These are phyloP conservation scores for Aspergillus fijiensis DNA, from an alignment of 2,329 filamentous ascomycete genomes.

Conservation along the genomic window DNA sequence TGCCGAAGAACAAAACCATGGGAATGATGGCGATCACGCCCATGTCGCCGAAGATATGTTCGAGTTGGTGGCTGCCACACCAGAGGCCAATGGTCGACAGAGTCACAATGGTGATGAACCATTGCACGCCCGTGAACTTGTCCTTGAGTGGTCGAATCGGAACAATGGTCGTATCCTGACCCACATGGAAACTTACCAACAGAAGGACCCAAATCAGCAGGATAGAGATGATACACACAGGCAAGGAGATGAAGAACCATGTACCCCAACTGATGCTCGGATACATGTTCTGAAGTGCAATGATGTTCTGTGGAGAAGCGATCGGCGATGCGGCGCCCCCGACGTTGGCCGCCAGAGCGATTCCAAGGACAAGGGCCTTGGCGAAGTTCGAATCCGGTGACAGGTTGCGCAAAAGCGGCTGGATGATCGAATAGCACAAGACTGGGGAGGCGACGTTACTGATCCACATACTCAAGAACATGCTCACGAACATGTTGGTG, in stretches of 20 bases:
- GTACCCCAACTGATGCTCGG: constrained; percentile 88
- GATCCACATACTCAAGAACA: constrained; percentile 98
- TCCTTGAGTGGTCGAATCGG: constrained; percentile 89
- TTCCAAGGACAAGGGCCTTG: constrained; percentile 91
- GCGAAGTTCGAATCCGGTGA: constrained; percentile 88
- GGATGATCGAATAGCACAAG: constrained; percentile 95
- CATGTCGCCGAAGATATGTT: constrained; percentile 92
- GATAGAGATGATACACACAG: constrained; percentile 86
- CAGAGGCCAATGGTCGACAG: constrained; percentile 82
- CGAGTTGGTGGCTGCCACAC: constrained; percentile 88
- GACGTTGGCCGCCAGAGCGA: constrained; percentile 91
- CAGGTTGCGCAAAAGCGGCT: constrained; percentile 92
- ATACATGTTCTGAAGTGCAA: constrained; percentile 92
- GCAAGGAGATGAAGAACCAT: constrained; percentile 96
- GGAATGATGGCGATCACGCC: constrained; percentile 96
- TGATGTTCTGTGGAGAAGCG: constrained; percentile 94
- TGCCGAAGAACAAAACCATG: constrained; percentile 92
- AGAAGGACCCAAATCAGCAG: constrained; percentile 86
- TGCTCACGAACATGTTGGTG: constrained; percentile 98
- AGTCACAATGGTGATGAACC: constrained; percentile 85
- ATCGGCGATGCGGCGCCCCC: constrained; percentile 96
- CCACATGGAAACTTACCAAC: constrained; percentile 79
- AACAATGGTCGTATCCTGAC: constrained; percentile 81
- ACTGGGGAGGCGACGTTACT: constrained; percentile 97
- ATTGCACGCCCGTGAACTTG: constrained; percentile 82